Base-by-base conservation (phyloP, 2,329 filamentous ascomycete genomes). In the Exserohilum turcica region DNA sequence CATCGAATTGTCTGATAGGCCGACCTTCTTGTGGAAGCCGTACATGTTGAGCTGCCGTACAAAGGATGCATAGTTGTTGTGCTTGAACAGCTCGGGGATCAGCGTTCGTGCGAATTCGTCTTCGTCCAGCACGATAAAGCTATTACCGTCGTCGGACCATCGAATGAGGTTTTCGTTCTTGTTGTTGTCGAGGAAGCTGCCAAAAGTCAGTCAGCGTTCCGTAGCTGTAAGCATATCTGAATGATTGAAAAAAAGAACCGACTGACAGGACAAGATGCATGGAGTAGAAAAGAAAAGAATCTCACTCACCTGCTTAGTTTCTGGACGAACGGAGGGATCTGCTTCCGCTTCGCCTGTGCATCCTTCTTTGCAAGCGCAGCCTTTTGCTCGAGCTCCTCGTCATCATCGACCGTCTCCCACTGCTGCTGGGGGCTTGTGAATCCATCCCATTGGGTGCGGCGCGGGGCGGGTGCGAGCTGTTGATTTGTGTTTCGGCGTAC, bases 241-340 rank as follows among this genome's bases (percentile, higher is more conserved):
- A 16, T 24, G 6, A 19, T 16, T 3, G 31, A 27, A 27, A 19
- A 37, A n/a, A n/a, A n/a, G n/a, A n/a, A n/a, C n/a, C n/a, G 18
- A 16, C 12, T 16, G 32, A 15, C 16, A 44, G 16, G 12, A 33
- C 21, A n/a, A n/a, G n/a, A 6, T 31, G 9, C 13, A n/a, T 18
- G 13, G 24, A 38, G 4, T 8, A 1, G 19, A 64, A 48, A 18
- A 19, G 29, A 10, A 8, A n/a, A 16, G 40, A 27, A 38, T 29
- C n/a, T 15, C 40, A 69, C 84, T 78, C 79, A 95, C 93, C 93
- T 97, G 86, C 92, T 96, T 49, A 99, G 78, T 73, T 99, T 99
- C 75, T 97, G 92, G 37, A 99, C 92, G 79, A 99, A 99, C 0
- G 94, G 93, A 0, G 94, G 93, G 9, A 99, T 97, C 68, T 95